Evolutionary conservation across 2,329 filamentous ascomycete species (phyloP).

Genomic region (Talaromyces albobiverticillius): DNA sequence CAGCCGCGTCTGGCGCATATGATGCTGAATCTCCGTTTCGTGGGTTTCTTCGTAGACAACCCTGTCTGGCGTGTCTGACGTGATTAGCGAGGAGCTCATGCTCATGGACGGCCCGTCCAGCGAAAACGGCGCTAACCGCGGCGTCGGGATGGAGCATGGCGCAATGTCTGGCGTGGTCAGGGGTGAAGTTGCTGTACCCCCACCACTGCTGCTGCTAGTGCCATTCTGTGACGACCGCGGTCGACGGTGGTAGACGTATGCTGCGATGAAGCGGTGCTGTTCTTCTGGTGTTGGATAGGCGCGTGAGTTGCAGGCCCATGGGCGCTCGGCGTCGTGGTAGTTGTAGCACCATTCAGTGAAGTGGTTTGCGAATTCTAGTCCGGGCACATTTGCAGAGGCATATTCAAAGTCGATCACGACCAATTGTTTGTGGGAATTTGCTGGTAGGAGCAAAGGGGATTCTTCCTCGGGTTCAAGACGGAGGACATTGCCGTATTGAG

Average conservation of each 20-base stretch:
- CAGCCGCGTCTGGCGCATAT: conserved; percentile 74
- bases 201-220: too few species aligned
- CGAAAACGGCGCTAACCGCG: conserved; percentile 64
- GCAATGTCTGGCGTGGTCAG: conserved; percentile 54
- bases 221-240: neutral
- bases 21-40: conserved; percentile 65
- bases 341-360: conserved; percentile 99
- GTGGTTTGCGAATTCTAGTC: conserved; percentile 94
- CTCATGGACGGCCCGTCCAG: conserved; percentile 67
- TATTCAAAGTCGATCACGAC: conserved; percentile 99
- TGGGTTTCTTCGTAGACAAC: conserved; percentile 51
- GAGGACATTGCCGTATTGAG: conserved; percentile 97
- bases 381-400: conserved; percentile 80
- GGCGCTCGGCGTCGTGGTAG: conserved; percentile 70
- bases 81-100: neutral
- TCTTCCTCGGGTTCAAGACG: conserved; percentile 67
- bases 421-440: conserved; percentile 93
- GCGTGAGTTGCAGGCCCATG: conserved; percentile 66
- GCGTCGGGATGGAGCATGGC: conserved; percentile 50
- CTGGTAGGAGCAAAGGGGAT: conserved; percentile 81
- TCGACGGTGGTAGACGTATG: conserved; percentile 75
- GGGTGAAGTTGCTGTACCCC: conserved; percentile 36
- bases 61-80: conserved; percentile 1
- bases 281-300: conserved; percentile 76
- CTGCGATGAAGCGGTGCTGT: conserved; percentile 78